A percentile compares a stretch with the other conserved stretches of the same genome.
Conservation (phyloP, 805 yeast genomes). For the Wickerhamiella musiphila region DNA sequence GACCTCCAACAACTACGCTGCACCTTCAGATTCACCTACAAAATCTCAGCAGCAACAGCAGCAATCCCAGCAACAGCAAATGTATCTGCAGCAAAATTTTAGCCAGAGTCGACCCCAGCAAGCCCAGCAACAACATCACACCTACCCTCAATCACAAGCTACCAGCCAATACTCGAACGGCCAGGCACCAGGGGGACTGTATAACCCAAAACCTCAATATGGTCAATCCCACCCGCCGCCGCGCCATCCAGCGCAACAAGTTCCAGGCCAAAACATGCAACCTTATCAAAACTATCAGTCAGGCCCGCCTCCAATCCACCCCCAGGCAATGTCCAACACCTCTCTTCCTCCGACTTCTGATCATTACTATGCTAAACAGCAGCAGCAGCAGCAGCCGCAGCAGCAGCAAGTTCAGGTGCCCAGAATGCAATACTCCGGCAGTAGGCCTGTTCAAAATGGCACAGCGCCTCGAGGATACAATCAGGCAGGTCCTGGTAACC, state of each 20-base stretch:
- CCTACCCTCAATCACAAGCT: background rate
- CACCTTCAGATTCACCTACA: background rate
- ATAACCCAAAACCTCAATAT: background rate
- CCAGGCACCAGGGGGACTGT: background rate
- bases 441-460: background rate
- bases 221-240: background rate
- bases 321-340: conserved; percentile 1
- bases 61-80: background rate
- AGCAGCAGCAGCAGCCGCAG: background rate
- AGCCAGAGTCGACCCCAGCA: no score
- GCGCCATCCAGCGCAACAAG: conserved; percentile 1
- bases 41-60: conserved; percentile 2
- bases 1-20: background rate
- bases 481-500: no score
- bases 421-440: background rate
- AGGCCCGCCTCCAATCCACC: background rate
- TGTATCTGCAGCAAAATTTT: background rate
- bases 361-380: no score
- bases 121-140: background rate
- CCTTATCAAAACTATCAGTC: background rate
- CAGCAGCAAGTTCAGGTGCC: background rate
- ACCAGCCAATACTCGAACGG: background rate
- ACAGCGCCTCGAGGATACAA: no score
- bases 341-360: no score
- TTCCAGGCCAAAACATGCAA: conserved; percentile 1